These are phyloP conservation scores for Schwanniomyces yamadae DNA, from an alignment of 805 yeast species.

Conservation along the genomic window DNA sequence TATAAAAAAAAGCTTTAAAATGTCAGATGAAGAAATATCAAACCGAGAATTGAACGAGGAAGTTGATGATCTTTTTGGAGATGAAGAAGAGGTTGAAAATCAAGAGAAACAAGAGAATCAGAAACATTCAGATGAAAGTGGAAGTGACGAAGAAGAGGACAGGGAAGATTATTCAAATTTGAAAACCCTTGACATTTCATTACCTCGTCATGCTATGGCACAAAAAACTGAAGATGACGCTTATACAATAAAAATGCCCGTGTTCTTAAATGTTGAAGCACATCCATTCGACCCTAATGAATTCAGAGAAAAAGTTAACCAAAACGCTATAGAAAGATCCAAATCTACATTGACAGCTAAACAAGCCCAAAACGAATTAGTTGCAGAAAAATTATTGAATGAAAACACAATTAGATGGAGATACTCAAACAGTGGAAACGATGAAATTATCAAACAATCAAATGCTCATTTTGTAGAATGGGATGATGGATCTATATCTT, in stretches of 20 bases:
- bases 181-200: conserved; percentile 36
- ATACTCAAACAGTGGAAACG: conserved; percentile 70
- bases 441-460: conserved; percentile 77
- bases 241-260: conserved; percentile 68
- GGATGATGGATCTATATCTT: conserved; percentile 88
- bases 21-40: conserved; percentile 26
- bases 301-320: conserved; percentile 52
- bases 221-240: conserved; percentile 34
- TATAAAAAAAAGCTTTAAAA: conserved; percentile 6
- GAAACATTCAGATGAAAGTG: conserved; percentile 17
- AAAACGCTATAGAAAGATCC: conserved; percentile 31
- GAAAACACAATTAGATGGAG: conserved; percentile 95
- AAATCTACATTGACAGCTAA: conserved; percentile 32
- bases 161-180: conserved; percentile 33
- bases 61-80: conserved; percentile 38
- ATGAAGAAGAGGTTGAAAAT: conserved; percentile 32
- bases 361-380: conserved; percentile 44
- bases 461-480: conserved; percentile 89
- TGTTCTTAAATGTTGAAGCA: conserved; percentile 78
- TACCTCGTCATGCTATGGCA: conserved; percentile 51
- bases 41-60: conserved; percentile 18
- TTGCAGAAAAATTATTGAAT: conserved; percentile 65
- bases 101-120: conserved; percentile 20
- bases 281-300: conserved; percentile 78
- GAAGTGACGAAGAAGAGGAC: conserved; percentile 19